Evolutionary conservation across 495 filamentous ascomycete species (phyloP), one percentile per base, ranked within the genome.

Genomic region (Talaromyces nanjingensis): DNA sequence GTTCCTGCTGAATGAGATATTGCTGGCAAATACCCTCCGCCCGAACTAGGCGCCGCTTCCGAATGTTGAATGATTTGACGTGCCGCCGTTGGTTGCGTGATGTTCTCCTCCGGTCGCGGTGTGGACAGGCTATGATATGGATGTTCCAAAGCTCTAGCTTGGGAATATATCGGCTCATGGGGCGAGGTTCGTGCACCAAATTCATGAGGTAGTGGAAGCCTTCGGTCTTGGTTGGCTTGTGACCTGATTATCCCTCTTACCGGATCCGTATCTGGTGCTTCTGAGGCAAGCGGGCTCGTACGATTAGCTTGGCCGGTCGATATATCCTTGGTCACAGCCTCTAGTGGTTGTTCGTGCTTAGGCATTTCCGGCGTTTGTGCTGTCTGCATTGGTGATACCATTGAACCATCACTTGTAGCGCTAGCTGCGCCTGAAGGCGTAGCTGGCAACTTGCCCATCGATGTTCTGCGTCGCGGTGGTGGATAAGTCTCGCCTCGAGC

Each of bases 401-500:
- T 57, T 20, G 62, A 59, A 18, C 62, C 39, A 25, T 64, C 62
- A 49, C 62, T 59, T 18, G 62, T 59, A 1, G 62, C 27, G 11
- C 54, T 60, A 7, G 70, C 67, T 8, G 75, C 73, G 57, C 74
- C 79, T 16, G 72, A 73, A 12, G 76, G 76, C 3, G 72, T 73
- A 29, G 72, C 69, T 2, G 72, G 69, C 18, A 66, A 64, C 47
- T 76, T 79, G 4, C 70, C 53, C 65, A 72, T 74, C n/a, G 65
- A 67, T 16, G 73, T 70, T 7, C 65, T 62, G 20, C 74, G 67
- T 34, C 77, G 68, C 2, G 76, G 74, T 12, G 79, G 74, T 42
- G 78, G 81, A 63, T 83, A 84, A 3, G 71, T 68, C 66, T 81
- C 79, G n/a, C 80, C 80, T 14, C 80, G 79, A 20, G 75, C 74